Evolutionary conservation across 225 moss, liverwort and hornwort genomes (phyloP).

Genomic region (Marchantia paleacea): DNA sequence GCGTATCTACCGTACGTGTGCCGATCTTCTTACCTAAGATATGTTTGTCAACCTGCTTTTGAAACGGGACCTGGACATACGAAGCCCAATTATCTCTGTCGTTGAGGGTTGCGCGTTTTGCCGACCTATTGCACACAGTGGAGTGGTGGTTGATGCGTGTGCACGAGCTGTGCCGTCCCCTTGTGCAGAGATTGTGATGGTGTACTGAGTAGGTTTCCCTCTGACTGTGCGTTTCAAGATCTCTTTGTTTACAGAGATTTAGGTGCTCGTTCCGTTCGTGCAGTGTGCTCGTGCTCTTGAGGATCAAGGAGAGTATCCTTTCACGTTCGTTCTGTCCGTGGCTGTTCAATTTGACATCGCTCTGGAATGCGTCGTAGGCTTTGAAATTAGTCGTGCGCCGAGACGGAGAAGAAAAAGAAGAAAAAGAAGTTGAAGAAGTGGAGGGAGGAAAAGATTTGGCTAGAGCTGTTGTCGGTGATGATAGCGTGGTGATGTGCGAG

Average conservation of each 20-base stretch:
- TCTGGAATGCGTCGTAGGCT: neutral
- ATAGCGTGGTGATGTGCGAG: conserved; percentile 9
- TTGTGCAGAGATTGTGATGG: conserved; percentile 5
- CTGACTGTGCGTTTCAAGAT: neutral
- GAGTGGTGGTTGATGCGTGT: neutral
- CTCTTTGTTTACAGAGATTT: conserved; percentile 4
- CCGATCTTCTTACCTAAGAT: neutral
- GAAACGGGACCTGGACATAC: neutral
- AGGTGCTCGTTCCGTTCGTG: too few relatives aligned
- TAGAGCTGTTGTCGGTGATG: neutral
- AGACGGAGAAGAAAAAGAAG: too few relatives aligned
- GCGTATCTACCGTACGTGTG: neutral
- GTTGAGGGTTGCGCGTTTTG: neutral
- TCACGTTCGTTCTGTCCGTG: neutral
- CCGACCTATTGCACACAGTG: neutral
- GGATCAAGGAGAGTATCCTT: neutral
- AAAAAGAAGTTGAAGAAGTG: too few relatives aligned
- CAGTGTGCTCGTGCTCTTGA: neutral
- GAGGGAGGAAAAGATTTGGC: neutral
- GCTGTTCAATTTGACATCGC: neutral
- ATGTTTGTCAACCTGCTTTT: neutral
- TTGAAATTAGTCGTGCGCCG: neutral
- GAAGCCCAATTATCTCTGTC: conserved; percentile 1
- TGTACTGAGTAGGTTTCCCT: conserved; percentile 11
- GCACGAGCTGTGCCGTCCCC: neutral